Percentiles rank a stretch among this genome's conserved stretches.
These are phyloP conservation scores for Thymus mandschuricus DNA, from an alignment of 257 asterid genomes.

Conservation along the genomic window DNA sequence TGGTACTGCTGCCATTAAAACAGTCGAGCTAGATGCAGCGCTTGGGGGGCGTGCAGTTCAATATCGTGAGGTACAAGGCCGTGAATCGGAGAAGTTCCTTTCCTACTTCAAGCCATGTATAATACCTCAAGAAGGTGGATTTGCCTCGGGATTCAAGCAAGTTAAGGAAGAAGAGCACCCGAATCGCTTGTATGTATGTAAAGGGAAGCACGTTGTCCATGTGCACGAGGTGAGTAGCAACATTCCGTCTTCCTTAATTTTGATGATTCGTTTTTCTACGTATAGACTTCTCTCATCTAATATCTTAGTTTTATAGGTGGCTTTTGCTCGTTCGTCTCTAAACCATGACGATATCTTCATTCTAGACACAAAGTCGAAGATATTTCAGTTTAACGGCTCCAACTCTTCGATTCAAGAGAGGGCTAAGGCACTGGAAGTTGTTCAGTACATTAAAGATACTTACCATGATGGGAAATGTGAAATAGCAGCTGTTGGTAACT, in stretches of 20 bases:
- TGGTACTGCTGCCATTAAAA: conserved; percentile 67
- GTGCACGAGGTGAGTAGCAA: conserved; percentile 71
- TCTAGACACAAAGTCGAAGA: conserved; percentile 73
- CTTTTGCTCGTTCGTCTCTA: conserved; percentile 76
- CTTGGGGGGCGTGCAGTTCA: conserved; percentile 86
- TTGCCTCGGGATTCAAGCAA: conserved; percentile 65
- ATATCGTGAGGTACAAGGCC: conserved; percentile 90
- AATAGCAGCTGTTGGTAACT: conserved; percentile 74
- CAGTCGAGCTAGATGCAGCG: conserved; percentile 80
- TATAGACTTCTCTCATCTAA: background rate
- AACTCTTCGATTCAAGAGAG: conserved; percentile 82
- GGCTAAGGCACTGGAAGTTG: conserved; percentile 93
- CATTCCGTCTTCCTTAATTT: conserved; percentile 1
- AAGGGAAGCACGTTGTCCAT: conserved; percentile 80
- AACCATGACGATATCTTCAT: conserved; percentile 79
- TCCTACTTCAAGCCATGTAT: conserved; percentile 92
- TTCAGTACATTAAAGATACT: conserved; percentile 80
- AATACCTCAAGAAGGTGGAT: conserved; percentile 75
- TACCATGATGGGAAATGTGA: conserved; percentile 83
- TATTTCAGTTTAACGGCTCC: conserved; percentile 82
- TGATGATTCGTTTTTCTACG: conserved; percentile 13
- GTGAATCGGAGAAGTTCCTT: conserved; percentile 78
- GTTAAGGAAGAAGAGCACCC: conserved; percentile 57
- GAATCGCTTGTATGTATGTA: conserved; percentile 71
- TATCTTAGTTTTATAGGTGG: conserved; percentile 46